Percentiles rank a stretch among this genome's conserved stretches.
Conservation (phyloP, 2,329 filamentous ascomycete genomes). For the Colletotrichum nymphaeae region DNA sequence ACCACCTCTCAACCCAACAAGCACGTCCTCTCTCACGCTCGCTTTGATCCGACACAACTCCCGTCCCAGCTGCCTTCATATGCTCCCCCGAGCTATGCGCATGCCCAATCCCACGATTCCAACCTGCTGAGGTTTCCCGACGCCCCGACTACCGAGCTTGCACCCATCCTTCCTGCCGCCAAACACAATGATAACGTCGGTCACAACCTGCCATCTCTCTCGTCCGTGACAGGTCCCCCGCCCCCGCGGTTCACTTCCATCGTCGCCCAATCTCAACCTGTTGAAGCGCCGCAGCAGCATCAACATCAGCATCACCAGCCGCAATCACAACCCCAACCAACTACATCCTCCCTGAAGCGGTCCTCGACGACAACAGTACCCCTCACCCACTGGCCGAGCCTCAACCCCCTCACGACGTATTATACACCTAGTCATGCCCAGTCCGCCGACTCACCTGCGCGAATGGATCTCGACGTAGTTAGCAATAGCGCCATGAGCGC, state of each 20-base stretch:
- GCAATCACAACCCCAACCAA: constrained; percentile 3
- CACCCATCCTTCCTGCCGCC: constrained; percentile 53
- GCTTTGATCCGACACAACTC: constrained; percentile 38
- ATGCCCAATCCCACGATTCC: constrained; percentile 47
- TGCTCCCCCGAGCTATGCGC: constrained; percentile 50
- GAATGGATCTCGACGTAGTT: constrained; percentile 60
- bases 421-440: constrained; percentile 58
- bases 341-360: constrained; percentile 37
- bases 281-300: constrained; percentile 29
- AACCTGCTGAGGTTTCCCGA: constrained; percentile 46
- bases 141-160: constrained; percentile 51
- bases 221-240: constrained; percentile 49
- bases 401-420: constrained; percentile 62
- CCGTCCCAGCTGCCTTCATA: constrained; percentile 44
- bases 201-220: constrained; percentile 55
- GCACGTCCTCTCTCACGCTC: constrained; percentile 31
- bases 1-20: constrained; percentile 16
- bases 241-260: constrained; percentile 40
- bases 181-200: constrained; percentile 40
- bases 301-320: constrained; percentile 19
- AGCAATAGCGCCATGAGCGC: constrained; percentile 54
- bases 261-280: constrained; percentile 28
- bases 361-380: constrained; percentile 41
- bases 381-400: constrained; percentile 57
- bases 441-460: constrained; percentile 56